Conservation (phyloP, 257 asterid genomes). For the Scutellaria baicalensis region DNA sequence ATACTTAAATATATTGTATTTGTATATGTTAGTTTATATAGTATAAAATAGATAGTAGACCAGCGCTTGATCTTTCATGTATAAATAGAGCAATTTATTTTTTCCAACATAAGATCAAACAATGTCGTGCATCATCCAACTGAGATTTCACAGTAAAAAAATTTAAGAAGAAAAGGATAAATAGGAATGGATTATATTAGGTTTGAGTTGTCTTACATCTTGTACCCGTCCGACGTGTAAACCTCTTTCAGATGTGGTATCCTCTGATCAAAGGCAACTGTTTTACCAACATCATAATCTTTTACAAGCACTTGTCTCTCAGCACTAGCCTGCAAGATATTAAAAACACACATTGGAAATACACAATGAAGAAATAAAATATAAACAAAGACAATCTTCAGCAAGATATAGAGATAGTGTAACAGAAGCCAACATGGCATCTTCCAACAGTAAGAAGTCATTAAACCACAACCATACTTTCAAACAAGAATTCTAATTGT, state of each 20-base stretch:
- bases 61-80: background rate
- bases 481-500: background rate
- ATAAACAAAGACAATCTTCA: background rate
- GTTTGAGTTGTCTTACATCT: conserved; percentile 47
- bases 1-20: background rate
- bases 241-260: conserved; percentile 78
- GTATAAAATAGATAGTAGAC: background rate
- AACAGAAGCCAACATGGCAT: conserved; percentile 3
- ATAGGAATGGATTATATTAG: background rate
- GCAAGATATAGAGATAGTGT: background rate
- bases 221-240: conserved; percentile 76
- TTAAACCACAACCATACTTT: background rate
- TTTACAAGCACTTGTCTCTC: conserved; percentile 95
- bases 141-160: background rate
- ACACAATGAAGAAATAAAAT: conserved; percentile 5
- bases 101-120: background rate
- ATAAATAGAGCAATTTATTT: background rate
- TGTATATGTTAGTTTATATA: background rate
- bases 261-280: conserved; percentile 68
- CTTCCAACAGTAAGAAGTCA: conserved; percentile 4
- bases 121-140: background rate
- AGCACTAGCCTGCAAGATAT: conserved; percentile 50
- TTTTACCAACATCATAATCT: conserved; percentile 66
- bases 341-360: background rate
- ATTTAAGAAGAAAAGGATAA: background rate